Evolutionary conservation across 2,329 filamentous ascomycete species (phyloP).

Genomic region (Didymella segeticola): DNA sequence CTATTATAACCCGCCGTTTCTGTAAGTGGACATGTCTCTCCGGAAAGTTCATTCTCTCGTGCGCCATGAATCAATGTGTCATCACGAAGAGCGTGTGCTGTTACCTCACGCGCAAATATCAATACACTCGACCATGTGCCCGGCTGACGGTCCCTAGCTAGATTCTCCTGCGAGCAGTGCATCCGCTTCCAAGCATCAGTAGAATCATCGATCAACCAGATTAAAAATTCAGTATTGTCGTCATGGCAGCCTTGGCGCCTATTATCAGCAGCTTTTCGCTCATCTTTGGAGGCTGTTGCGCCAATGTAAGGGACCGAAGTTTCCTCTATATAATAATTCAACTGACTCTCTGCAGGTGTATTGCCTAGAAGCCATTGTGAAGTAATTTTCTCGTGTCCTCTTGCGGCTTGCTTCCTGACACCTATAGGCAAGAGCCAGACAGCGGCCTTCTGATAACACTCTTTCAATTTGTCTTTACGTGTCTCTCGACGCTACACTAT

Average conservation of each 20-base stretch:
- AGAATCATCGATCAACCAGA: not conserved
- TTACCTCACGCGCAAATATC: not conserved
- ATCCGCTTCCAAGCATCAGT: not conserved
- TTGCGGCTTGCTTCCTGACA: constrained; percentile 22
- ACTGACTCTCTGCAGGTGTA: constrained; percentile 71
- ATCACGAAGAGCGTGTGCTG: not conserved
- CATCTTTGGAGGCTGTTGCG: constrained; percentile 96
- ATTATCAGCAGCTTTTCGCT: constrained; percentile 71
- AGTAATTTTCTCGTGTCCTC: constrained; percentile 63
- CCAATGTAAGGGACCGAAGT: constrained; percentile 71
- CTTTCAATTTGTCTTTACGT: constrained; percentile 65
- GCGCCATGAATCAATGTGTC: not conserved
- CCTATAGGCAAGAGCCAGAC: constrained; percentile 74
- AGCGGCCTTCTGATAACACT: constrained; percentile 74
- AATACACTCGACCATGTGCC: not conserved
- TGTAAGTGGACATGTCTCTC: not conserved
- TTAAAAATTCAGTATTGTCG: not conserved
- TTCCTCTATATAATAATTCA: not conserved
- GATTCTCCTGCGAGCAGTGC: not conserved
- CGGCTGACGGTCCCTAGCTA: not conserved
- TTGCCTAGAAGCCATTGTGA: constrained; percentile 91
- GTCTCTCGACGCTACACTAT: constrained; percentile 60
- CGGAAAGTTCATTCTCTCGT: not conserved
- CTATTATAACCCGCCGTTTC: too few species aligned
- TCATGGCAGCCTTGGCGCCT: constrained; percentile 46